Base-by-base conservation (phyloP, 2,329 filamentous ascomycete genomes). In the Nigrograna mackinnonii region DNA sequence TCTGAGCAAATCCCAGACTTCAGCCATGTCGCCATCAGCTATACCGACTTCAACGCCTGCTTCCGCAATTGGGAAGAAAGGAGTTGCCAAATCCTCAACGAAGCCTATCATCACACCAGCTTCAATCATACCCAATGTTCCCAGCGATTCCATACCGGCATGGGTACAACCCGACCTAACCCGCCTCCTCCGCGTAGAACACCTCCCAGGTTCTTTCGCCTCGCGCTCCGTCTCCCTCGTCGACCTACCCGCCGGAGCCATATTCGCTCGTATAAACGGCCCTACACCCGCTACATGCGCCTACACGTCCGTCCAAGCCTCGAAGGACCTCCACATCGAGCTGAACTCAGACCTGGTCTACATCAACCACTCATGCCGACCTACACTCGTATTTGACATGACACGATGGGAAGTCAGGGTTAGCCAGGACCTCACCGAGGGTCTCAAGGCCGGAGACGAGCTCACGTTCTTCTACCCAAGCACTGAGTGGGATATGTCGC, bases 401-500 rank as follows among this genome's bases (percentile, higher is more conserved):
- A 41, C 43, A 32, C 41, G 49, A 4, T 64, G 61, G 60, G 78
- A 78, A 54, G 70, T 88, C 49, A 69, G 84, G 19, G 82, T 79
- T 9, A 79, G 79, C 5, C 78, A 48, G 6, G 58, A 57, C 3
- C 39, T 54, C 6, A 50, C 50, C 13, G 49, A 43, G 2, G 66
- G 63, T 0, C 37, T 68, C 39, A 66, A 60, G 24, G 60, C 47
- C 6, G 71, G 71, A 2, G 70, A 73, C 24, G 67, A 71, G 39
- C 46, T 74, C 33, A 69, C 69, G 62, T 89, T 88, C 71, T 89
- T 89, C 69, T 89, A 89, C 56, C 85, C 86, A 4, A 87, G 83
- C 40, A 88, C 85, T 1, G 86, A 89, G 68, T 89, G 84, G 84
- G 58, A 75, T 57, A 88, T 89, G 85, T 81, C 82, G 22, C 85